Evolutionary conservation across 495 filamentous ascomycete species (phyloP).

Genomic region (Hypoxylon rickii): DNA sequence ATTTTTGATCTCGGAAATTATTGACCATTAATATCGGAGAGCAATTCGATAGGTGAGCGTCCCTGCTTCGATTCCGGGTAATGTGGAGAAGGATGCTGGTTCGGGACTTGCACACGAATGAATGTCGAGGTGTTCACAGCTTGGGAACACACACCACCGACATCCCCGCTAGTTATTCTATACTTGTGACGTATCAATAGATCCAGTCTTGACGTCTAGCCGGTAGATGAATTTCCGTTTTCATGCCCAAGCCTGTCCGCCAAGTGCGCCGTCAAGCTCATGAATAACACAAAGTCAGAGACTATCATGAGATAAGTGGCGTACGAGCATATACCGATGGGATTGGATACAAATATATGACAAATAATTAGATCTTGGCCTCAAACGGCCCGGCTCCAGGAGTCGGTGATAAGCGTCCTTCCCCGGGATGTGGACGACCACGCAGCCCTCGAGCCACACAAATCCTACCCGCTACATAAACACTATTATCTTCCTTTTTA

Average conservation of each 20-base stretch:
- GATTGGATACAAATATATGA: too few relatives aligned
- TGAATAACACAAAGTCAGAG: too few relatives aligned
- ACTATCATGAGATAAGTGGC: too few relatives aligned
- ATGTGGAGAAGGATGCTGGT: conserved; percentile 33
- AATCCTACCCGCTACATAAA: too few relatives aligned
- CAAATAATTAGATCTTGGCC: too few relatives aligned
- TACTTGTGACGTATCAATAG: conserved; percentile 8
- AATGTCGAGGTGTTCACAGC: neutral
- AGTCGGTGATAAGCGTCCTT: too few relatives aligned
- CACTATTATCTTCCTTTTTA: too few relatives aligned
- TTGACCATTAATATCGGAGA: conserved; percentile 35
- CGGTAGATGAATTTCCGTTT: conserved; percentile 17
- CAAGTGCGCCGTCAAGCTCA: too few relatives aligned
- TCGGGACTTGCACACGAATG: conserved; percentile 20
- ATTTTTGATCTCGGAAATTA: conserved; percentile 32
- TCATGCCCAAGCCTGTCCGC: neutral
- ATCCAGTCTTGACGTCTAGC: neutral
- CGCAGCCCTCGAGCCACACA: too few relatives aligned
- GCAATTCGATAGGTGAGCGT: conserved; percentile 35
- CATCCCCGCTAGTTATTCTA: conserved; percentile 4
- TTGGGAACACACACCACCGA: conserved; percentile 1
- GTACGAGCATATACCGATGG: too few relatives aligned
- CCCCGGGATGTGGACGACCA: too few relatives aligned
- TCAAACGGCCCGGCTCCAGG: too few relatives aligned
- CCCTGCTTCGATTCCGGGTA: conserved; percentile 34